phyloP scores from a whole-genome alignment of 164 flowering plant species.

The Platanus orientalis region DNA sequence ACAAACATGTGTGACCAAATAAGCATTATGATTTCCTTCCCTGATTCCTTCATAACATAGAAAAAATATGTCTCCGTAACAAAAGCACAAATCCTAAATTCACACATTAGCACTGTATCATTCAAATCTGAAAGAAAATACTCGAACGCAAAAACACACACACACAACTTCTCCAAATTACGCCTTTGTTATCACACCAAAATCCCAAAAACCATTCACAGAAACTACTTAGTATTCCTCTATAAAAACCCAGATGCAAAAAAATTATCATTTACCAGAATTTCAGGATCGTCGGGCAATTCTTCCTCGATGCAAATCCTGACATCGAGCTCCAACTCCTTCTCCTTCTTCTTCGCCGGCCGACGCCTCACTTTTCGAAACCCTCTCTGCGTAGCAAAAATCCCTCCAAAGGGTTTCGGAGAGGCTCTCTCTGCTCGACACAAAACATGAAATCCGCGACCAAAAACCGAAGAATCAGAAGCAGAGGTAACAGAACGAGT shows the following conservation, averaged over 20 bases:
- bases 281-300: constrained; percentile 81
- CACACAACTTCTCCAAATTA: neutral
- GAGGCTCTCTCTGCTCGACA: constrained; percentile 10
- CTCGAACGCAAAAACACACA: too few relatives aligned
- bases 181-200: neutral
- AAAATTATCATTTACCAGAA: constrained; percentile 54
- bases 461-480: constrained; percentile 18
- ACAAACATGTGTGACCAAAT: neutral
- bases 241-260: neutral
- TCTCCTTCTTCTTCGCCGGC: constrained; percentile 44
- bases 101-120: neutral
- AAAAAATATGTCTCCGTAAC: too few relatives aligned
- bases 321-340: constrained; percentile 73
- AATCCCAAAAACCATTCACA: neutral
- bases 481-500: constrained; percentile 10
- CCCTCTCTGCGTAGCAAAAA: constrained; percentile 28
- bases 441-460: constrained; percentile 22
- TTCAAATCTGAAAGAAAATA: too few relatives aligned
- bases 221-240: neutral
- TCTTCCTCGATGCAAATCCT: constrained; percentile 75
- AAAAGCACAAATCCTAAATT: neutral
- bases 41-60: too few relatives aligned
- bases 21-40: neutral
- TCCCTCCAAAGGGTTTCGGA: constrained; percentile 10
- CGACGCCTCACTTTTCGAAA: constrained; percentile 32